Evolutionary conservation across 83 land plant genomes (phyloP), one percentile per base, ranked within the genome.

Genomic region (Picea abies): DNA sequence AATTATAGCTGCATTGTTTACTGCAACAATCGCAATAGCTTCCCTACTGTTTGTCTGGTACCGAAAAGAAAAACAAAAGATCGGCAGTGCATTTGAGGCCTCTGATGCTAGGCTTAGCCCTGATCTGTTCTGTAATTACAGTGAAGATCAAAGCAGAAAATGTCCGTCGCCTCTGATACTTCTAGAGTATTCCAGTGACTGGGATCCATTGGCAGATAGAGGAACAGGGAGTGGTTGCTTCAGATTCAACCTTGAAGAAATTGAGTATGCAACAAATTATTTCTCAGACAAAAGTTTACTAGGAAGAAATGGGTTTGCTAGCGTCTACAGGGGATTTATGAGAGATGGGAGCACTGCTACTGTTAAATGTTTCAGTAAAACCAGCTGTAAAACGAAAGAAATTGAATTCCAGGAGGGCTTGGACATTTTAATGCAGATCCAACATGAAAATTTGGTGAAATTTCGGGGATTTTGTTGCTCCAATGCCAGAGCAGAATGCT

Each of bases 281-380:
- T 89, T 89, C 84, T 89, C 89, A 35, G 86, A 89, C n/a, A 84
- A 87, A 77, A 81, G 83, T 49, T 62, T 89, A 49, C 82, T 89
- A 58, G 84, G 84, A 19, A 89, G 78, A 75, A 81, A 81, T 56
- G 68, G 71, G 26, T 82, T n/a, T n/a, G n/a, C n/a, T n/a, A n/a
- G n/a, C n/a, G n/a, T n/a, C n/a, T n/a, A n/a, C n/a, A n/a, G n/a
- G 61, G 90, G 89, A 71, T 76, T 82, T 60, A 63, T 89, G n/a
- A 72, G 83, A 22, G 90, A 89, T 41, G 90, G 90, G 35, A 80
- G 81, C 32, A 14, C 79, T 7, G 90, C 84, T 25, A 84, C 84
- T 1, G 80, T 89, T 32, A 89, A 87, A 79, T 75, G 80, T 64
- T 66, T 86, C 19, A 84, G 78, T 84, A 89, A 89, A 78, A 81